Evolutionary conservation across 2,329 filamentous ascomycete species (phyloP).

Genomic region (Lasiodiplodia hormozganensis): DNA sequence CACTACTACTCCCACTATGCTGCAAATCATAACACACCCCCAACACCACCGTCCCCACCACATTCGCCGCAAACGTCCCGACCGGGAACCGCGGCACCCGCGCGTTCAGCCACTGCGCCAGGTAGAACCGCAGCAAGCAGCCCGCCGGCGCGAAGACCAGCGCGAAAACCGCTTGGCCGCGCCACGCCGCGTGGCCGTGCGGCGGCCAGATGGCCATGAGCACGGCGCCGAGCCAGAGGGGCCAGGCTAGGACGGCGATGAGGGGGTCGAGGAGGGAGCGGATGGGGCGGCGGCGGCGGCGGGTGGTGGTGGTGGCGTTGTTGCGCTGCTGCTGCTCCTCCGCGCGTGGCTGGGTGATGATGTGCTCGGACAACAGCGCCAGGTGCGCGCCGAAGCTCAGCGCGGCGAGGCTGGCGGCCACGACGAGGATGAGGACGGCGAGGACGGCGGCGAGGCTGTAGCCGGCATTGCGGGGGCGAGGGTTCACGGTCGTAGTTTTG

Average conservation of each 20-base stretch:
- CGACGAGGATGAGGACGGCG: conserved; percentile 73
- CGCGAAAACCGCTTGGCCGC: conserved; percentile 75
- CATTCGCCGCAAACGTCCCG: conserved; percentile 84
- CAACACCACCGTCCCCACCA: conserved; percentile 75
- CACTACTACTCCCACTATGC: conserved; percentile 56
- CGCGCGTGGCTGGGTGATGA: conserved; percentile 57
- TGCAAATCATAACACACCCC: conserved; percentile 81
- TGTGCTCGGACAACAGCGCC: conserved; percentile 65
- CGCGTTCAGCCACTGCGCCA: conserved; percentile 72
- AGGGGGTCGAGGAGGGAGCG: conserved; percentile 69
- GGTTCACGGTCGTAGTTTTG: conserved; percentile 38
- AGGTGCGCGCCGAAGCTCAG: conserved; percentile 79
- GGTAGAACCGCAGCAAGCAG: conserved; percentile 76
- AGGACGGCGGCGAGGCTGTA: conserved; percentile 84
- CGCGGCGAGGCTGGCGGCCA: conserved; percentile 73
- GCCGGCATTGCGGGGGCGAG: conserved; percentile 53
- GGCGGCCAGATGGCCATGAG: conserved; percentile 74
- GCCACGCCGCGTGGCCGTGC: conserved; percentile 66
- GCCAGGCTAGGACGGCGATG: conserved; percentile 70
- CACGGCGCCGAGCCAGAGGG: conserved; percentile 79
- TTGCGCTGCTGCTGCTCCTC: conserved; percentile 50
- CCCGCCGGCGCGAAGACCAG: conserved; percentile 84
- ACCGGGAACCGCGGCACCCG: conserved; percentile 73
- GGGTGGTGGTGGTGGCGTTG: conserved; percentile 41
- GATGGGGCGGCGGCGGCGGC: conserved; percentile 29